These are phyloP conservation scores for Wallacemonas collosoma DNA, from an alignment of 208 protist genomes.

Conservation along the genomic window DNA sequence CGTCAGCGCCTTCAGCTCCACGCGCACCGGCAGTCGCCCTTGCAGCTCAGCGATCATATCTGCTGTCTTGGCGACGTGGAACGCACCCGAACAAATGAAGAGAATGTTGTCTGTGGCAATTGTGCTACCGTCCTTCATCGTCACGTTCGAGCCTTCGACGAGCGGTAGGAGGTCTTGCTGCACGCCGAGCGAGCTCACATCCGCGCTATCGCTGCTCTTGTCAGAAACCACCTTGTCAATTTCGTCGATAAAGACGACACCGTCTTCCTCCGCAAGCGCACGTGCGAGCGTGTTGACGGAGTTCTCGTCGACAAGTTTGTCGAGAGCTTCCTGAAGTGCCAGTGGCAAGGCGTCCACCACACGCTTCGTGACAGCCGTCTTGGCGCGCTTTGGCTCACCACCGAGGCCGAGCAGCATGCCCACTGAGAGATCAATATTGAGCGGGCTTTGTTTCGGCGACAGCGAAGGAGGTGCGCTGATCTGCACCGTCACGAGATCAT, in stretches of 20 bases:
- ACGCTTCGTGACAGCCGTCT: conserved; percentile 65
- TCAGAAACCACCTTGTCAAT: conserved; percentile 97
- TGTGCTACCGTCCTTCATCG: conserved; percentile 95
- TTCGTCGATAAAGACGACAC: conserved; percentile 98
- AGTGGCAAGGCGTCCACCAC: conserved; percentile 84
- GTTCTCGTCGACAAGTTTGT: conserved; percentile 92
- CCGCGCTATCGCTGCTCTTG: conserved; percentile 42
- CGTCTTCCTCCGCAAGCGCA: conserved; percentile 91
- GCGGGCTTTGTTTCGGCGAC: conserved; percentile 31
- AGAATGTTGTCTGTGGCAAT: conserved; percentile 97
- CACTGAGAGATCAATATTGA: conserved; percentile 60
- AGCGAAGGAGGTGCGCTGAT: conserved; percentile 51
- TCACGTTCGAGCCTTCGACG: conserved; percentile 96
- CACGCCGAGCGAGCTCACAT: conserved; percentile 95
- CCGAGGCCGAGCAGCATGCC: conserved; percentile 67
- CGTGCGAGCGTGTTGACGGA: conserved; percentile 83
- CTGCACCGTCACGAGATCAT: conserved; percentile 80
- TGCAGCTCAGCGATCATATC: conserved; percentile 97
- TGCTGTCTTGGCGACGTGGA: conserved; percentile 92
- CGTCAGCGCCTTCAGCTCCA: conserved; percentile 96
- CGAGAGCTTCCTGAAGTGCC: conserved; percentile 81
- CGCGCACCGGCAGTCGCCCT: conserved; percentile 97
- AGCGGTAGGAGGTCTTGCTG: conserved; percentile 98
- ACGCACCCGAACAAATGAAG: conserved; percentile 97
- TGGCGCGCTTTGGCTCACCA: conserved; percentile 42